Percentiles rank a stretch among this genome's conserved stretches.
These are phyloP conservation scores for Quercus lobata DNA, from an alignment of 331 rosid species.

Conservation along the genomic window DNA sequence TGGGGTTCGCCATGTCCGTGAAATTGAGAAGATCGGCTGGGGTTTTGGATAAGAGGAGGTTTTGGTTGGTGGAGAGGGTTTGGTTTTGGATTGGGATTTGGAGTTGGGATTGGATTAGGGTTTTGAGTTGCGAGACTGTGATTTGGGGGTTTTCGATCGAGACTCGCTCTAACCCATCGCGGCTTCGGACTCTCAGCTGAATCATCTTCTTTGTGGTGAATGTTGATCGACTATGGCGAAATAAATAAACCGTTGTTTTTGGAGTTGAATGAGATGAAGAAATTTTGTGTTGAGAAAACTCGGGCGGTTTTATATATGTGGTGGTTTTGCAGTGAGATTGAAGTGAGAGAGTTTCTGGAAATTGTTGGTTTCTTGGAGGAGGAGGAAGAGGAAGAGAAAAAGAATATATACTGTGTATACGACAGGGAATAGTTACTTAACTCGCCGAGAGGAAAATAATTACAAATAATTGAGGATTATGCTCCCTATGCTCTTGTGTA, in stretches of 20 bases:
- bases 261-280: background rate
- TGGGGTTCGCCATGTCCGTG: slow-evolving; percentile 65
- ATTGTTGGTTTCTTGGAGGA: slow-evolving; percentile 11
- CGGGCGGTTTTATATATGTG: no score
- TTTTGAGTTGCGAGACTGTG: slow-evolving; percentile 57
- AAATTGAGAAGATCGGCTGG: slow-evolving; percentile 59
- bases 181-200: slow-evolving; percentile 75
- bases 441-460: no score
- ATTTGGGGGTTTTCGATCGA: slow-evolving; percentile 46
- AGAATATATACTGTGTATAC: background rate
- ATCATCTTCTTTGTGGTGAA: slow-evolving; percentile 36
- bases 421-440: no score
- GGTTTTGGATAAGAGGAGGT: slow-evolving; percentile 68
- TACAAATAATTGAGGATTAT: no score
- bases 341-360: slow-evolving; percentile 2
- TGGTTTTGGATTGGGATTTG: slow-evolving; percentile 66
- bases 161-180: slow-evolving; percentile 83
- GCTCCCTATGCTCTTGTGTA: no score
- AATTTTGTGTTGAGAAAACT: background rate
- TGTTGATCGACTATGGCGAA: background rate
- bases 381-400: background rate
- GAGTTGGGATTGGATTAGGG: slow-evolving; percentile 56
- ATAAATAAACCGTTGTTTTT: background rate
- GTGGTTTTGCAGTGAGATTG: background rate
- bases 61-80: slow-evolving; percentile 80